A percentile compares a stretch with the other conserved stretches of the same genome.
phyloP scores from a whole-genome alignment of 371 early-diverging fungal species.

The Zopfochytrium polystomum region DNA sequence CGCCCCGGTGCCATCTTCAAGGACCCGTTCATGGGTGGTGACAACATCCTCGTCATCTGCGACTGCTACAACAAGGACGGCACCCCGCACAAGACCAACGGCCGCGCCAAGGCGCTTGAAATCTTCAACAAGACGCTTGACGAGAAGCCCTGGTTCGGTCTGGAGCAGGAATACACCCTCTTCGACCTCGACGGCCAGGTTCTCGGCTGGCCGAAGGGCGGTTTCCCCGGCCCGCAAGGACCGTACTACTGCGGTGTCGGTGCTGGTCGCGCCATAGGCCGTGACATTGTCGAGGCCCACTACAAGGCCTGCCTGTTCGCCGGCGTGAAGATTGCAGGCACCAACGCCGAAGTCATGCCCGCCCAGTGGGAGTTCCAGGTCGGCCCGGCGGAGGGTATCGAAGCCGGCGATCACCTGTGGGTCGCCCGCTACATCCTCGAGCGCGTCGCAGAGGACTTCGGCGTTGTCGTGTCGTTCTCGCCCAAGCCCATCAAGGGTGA shows the following conservation, averaged over 20 bases:
- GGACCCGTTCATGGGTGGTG: conserved; percentile 63
- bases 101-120: conserved; percentile 45
- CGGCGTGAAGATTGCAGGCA: too few species aligned
- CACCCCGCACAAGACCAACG: conserved; percentile 57
- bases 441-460: conserved; percentile 60
- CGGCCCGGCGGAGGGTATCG: too few species aligned
- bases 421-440: conserved; percentile 55
- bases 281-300: conserved; percentile 62
- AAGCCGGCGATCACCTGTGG: conserved; percentile 63
- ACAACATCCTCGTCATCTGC: conserved; percentile 59
- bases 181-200: too few species aligned
- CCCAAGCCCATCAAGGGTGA: conserved; percentile 55
- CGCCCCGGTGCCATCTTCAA: conserved; percentile 55
- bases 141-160: too few species aligned
- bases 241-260: too few species aligned
- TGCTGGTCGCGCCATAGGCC: conserved; percentile 51
- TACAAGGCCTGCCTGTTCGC: too few species aligned
- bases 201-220: too few species aligned
- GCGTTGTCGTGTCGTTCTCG: conserved; percentile 55
- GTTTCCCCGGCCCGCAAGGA: too few species aligned
- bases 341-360: too few species aligned
- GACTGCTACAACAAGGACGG: too few species aligned
- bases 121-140: conserved; percentile 47
- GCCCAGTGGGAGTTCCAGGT: too few species aligned
- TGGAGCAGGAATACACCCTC: too few species aligned